Conservation (phyloP, 2,329 filamentous ascomycete species). For the Aspergillus calidoustus region DNA sequence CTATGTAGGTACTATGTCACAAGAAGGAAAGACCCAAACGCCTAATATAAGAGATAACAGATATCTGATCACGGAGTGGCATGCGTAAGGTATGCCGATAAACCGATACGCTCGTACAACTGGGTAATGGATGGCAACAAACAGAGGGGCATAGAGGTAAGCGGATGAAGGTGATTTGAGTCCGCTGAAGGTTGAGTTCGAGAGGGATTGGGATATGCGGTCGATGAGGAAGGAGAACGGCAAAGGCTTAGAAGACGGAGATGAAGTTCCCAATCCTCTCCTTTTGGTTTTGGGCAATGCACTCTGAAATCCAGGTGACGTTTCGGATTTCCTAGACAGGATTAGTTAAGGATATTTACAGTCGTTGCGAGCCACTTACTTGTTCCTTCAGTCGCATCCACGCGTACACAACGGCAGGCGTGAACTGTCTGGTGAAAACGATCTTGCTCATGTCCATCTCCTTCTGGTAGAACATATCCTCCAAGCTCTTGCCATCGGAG, state of each 20-base stretch:
- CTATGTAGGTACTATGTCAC: constrained; percentile 35
- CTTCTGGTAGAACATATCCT: constrained; percentile 98
- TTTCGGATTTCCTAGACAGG: constrained; percentile 87
- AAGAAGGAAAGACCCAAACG: constrained; percentile 33
- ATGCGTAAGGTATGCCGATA: constrained; percentile 28
- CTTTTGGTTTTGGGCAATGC: constrained; percentile 99
- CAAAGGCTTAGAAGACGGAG: constrained; percentile 76
- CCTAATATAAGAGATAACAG: constrained; percentile 27
- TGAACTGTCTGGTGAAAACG: constrained; percentile 95
- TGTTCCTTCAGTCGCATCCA: constrained; percentile 98
- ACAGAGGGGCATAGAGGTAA: constrained; percentile 1
- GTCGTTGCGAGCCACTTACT: constrained; percentile 58
- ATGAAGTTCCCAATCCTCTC: constrained; percentile 99
- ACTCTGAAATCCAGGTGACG: constrained; percentile 99
- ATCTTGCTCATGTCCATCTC: constrained; percentile 98
- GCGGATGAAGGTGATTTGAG: not conserved
- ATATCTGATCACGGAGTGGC: constrained; percentile 16
- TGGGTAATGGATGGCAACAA: constrained; percentile 34
- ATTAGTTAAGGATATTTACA: constrained; percentile 29
- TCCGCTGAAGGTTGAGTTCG: not conserved
- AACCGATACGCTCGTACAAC: constrained; percentile 39
- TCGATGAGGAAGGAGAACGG: not conserved
- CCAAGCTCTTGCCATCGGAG: constrained; percentile 83
- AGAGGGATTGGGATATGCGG: not conserved
- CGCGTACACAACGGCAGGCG: constrained; percentile 90